These are phyloP conservation scores for Zancudomyces culisetae DNA, from an alignment of 371 early-diverging fungal genomes.

Conservation along the genomic window DNA sequence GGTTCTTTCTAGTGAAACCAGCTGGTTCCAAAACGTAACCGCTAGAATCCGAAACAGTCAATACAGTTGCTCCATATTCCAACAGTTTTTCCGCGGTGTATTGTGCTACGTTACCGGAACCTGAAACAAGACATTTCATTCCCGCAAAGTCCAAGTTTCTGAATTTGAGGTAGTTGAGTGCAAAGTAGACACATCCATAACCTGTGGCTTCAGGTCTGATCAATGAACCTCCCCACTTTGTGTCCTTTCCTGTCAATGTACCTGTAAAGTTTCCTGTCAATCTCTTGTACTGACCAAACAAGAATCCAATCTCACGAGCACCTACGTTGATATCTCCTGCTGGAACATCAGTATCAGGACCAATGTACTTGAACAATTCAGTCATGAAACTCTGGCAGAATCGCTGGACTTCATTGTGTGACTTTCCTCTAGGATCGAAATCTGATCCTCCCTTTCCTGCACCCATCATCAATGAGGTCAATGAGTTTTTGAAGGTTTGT, in stretches of 20 bases:
- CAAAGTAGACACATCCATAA: constrained; percentile 29
- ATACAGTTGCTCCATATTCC: constrained; percentile 22
- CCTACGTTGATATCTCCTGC: constrained; percentile 28
- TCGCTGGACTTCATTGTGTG: constrained; percentile 25
- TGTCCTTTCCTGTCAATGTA: constrained; percentile 25
- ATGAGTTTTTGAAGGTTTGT: constrained; percentile 29
- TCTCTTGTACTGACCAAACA: constrained; percentile 28
- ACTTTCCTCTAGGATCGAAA: constrained; percentile 24
- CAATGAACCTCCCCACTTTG: constrained; percentile 26
- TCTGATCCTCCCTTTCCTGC: constrained; percentile 27
- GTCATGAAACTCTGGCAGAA: constrained; percentile 28
- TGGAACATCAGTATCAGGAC: constrained; percentile 25
- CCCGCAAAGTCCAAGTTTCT: constrained; percentile 20
- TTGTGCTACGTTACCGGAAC: constrained; percentile 27
- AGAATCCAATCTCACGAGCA: constrained; percentile 24
- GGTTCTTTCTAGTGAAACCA: constrained; percentile 24
- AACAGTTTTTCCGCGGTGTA: constrained; percentile 27
- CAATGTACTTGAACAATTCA: constrained; percentile 26
- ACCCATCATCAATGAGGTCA: constrained; percentile 27
- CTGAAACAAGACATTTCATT: constrained; percentile 25
- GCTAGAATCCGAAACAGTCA: constrained; percentile 26
- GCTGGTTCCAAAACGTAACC: constrained; percentile 24
- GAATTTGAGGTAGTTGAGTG: constrained; percentile 23
- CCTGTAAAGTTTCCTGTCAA: constrained; percentile 23
- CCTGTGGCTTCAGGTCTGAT: constrained; percentile 29